Percentiles rank a stretch among this genome's conserved stretches.
phyloP scores from a whole-genome alignment of 768 basidiomycete genomes.

The Lentinula boryana region DNA sequence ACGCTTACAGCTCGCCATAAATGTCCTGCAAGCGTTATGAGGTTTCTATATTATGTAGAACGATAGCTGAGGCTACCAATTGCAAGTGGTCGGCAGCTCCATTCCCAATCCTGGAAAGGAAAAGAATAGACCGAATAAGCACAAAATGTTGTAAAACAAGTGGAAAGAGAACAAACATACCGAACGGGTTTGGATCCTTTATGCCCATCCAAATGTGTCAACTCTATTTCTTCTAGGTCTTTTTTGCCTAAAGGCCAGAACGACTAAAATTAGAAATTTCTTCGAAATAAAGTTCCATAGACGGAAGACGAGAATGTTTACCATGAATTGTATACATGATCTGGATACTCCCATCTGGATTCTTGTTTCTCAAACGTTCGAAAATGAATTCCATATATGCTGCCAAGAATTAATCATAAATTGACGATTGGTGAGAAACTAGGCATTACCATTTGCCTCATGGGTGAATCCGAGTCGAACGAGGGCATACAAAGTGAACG shows the following conservation, averaged over 20 bases:
- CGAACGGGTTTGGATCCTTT: conserved; percentile 81
- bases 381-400: conserved; percentile 93
- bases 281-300: not conserved
- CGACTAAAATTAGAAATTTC: not conserved
- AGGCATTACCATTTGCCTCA: conserved; percentile 73
- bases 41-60: not conserved
- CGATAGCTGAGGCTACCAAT: conserved; percentile 37
- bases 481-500: conserved; percentile 92
- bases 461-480: conserved; percentile 91
- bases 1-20: conserved; percentile 81
- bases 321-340: conserved; percentile 99
- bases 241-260: conserved; percentile 46
- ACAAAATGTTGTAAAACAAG: not conserved
- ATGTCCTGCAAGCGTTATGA: conserved; percentile 63
- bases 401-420: conserved; percentile 18
- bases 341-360: conserved; percentile 87
- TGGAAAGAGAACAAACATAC: conserved; percentile 16
- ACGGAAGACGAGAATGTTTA: conserved; percentile 11
- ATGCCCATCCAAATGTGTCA: conserved; percentile 84
- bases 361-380: conserved; percentile 73
- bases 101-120: conserved; percentile 68
- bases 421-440: not conserved
- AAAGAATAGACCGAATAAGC: not conserved
- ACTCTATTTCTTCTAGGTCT: conserved; percentile 79
- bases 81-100: conserved; percentile 94